A percentile compares a stretch with the other conserved stretches of the same genome.
These are phyloP conservation scores for Candida alai DNA, from an alignment of 805 yeast species.

Conservation along the genomic window DNA sequence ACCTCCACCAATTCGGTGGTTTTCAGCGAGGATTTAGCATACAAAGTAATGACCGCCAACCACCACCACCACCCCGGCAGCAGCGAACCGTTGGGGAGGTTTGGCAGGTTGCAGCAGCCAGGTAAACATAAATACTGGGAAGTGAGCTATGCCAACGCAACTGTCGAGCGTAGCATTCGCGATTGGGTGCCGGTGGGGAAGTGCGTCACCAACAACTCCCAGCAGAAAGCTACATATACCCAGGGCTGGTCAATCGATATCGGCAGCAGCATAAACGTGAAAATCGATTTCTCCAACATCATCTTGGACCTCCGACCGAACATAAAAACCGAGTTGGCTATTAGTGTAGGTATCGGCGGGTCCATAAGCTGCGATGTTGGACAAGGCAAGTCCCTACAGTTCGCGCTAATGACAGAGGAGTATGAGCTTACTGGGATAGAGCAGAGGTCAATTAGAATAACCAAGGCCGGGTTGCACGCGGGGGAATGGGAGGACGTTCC, in stretches of 20 bases:
- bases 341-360: conserved; percentile 5
- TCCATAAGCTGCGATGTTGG: conserved; percentile 7
- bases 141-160: conserved; percentile 2
- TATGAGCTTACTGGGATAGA: conserved; percentile 6
- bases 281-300: conserved; percentile 7
- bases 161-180: not conserved
- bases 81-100: not conserved
- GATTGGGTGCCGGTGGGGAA: conserved; percentile 7
- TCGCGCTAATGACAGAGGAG: conserved; percentile 4
- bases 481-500: conserved; percentile 6
- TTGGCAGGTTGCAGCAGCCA: not conserved
- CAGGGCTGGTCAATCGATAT: conserved; percentile 10
- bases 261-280: conserved; percentile 4
- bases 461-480: conserved; percentile 1
- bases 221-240: conserved; percentile 8
- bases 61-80: not conserved
- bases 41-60: conserved; percentile 1
- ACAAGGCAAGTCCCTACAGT: conserved; percentile 8
- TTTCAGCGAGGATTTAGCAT: conserved; percentile 4
- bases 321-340: conserved; percentile 1
- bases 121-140: conserved; percentile 1
- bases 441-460: conserved; percentile 5
- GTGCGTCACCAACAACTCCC: conserved; percentile 7
- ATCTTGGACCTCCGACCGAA: conserved; percentile 6
- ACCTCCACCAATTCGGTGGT: not conserved